Conservation (phyloP, 352 stramenopile genomes). For the Pilasporangium apinafurcum region DNA sequence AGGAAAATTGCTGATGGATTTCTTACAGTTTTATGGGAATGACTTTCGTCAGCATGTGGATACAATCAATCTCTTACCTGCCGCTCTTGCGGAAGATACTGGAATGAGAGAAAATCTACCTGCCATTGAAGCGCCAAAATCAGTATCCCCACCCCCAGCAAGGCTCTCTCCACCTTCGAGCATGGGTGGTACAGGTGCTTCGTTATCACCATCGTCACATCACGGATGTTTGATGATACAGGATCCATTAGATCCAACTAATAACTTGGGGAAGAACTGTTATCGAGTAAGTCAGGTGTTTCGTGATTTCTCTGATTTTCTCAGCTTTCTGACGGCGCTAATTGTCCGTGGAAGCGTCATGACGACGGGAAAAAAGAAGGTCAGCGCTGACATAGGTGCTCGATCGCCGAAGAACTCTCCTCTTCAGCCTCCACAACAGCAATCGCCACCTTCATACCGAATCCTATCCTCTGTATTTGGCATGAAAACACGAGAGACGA, state of each 20-base stretch:
- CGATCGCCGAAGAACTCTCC: not conserved
- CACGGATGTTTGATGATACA: slow-evolving; percentile 58
- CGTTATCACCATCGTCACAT: slow-evolving; percentile 2
- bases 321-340: slow-evolving; percentile 73
- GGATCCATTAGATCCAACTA: slow-evolving; percentile 58
- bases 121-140: not conserved
- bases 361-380: slow-evolving; percentile 40
- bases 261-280: slow-evolving; percentile 83
- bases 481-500: slow-evolving; percentile 53
- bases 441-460: slow-evolving; percentile 21
- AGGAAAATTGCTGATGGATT: slow-evolving; percentile 79
- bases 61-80: slow-evolving; percentile 38
- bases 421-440: not conserved
- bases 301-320: slow-evolving; percentile 75
- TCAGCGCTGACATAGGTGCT: slow-evolving; percentile 1
- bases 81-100: slow-evolving; percentile 10
- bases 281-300: slow-evolving; percentile 83
- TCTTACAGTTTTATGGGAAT: slow-evolving; percentile 81
- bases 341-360: slow-evolving; percentile 78
- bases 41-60: slow-evolving; percentile 76
- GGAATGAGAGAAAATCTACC: slow-evolving; percentile 3
- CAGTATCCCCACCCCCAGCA: slow-evolving; percentile 4
- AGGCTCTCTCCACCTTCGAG: not conserved
- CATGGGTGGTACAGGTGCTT: not conserved
- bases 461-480: slow-evolving; percentile 61